Evolutionary conservation across 495 filamentous ascomycete species (phyloP).

Genomic region (Neurospora sublineolata): DNA sequence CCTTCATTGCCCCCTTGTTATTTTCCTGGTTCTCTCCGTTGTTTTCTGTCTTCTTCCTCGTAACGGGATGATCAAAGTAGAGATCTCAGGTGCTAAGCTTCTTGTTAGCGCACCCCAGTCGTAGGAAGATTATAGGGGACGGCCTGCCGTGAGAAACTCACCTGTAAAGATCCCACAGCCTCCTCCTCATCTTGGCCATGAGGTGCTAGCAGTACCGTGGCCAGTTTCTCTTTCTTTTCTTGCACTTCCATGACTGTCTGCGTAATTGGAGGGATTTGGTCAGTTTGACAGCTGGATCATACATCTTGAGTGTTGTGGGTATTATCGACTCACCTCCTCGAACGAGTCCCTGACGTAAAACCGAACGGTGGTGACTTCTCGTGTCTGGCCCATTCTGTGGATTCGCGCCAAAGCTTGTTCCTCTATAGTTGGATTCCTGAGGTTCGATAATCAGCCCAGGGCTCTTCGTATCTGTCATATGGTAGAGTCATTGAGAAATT

Average conservation of each 20-base stretch:
- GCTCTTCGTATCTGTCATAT: not conserved
- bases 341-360: conserved; percentile 25
- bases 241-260: not conserved
- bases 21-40: not conserved
- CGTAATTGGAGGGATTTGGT: not conserved
- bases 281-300: not conserved
- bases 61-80: not conserved
- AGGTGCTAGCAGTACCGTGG: not conserved
- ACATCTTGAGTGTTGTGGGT: not conserved
- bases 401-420: conserved; percentile 31
- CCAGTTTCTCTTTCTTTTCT: not conserved
- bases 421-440: conserved; percentile 31
- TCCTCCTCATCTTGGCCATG: not conserved
- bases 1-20: not conserved
- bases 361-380: conserved; percentile 28
- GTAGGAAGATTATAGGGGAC: not conserved
- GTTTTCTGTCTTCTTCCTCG: not conserved
- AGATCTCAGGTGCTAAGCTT: not conserved
- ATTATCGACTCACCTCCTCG: conserved; percentile 18
- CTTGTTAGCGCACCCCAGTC: not conserved
- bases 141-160: not conserved
- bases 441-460: not conserved
- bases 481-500: too few species aligned
- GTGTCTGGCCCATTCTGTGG: conserved; percentile 27
- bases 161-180: not conserved